Base-by-base conservation (phyloP, 1,139 yeast species). In the Geotrichum fermentans region DNA sequence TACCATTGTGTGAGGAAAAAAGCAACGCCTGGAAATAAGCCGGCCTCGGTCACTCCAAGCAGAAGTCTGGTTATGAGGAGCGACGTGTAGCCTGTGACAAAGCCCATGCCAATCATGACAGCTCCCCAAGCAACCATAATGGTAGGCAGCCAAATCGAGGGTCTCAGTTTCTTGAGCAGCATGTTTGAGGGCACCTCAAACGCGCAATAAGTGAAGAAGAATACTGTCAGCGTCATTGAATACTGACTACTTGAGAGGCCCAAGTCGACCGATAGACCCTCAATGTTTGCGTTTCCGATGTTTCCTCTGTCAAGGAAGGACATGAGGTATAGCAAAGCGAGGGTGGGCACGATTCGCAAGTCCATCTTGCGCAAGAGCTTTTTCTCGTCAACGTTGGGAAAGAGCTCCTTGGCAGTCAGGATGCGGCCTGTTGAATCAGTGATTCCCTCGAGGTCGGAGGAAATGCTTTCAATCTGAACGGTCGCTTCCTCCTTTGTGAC, bases 241-340 rank as follows among this genome's bases (percentile, higher is more conserved):
- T 77, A 80, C 58, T 80, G 74, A 34, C 64, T 58, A 1, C 78
- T 78, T 2, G 61, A 55, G 49, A 81, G 68, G 1, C 71, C 67
- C 49, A 80, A 62, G 54, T 80, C 84, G 16, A 66, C 69, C 53
- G 73, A 78, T 40, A 80, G 62, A 4, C 82, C 82, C 50, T 79
- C 82, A 24, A 80, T 70, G 55, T 80, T 70, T 0, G 85, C 85
- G 58, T 77, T 74, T 1, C 83, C 83, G 56, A 80, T 77, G 58
- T 78, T 79, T 52, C 77, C 77, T 55, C 82, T 66, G 61, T 79
- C 84, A 54, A 79, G 65, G 57, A 73, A 76, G 54, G 77, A 75
- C 49, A 78, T 65, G 50, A 77, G 69, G 54, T 78, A 77, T 47
- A 77, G 69, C 40, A 73, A 55, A 14, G 77, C 72, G 38, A 75